These are phyloP conservation scores for Arthrobotrys iridis DNA, from an alignment of 2,329 filamentous ascomycete genomes.

Conservation along the genomic window DNA sequence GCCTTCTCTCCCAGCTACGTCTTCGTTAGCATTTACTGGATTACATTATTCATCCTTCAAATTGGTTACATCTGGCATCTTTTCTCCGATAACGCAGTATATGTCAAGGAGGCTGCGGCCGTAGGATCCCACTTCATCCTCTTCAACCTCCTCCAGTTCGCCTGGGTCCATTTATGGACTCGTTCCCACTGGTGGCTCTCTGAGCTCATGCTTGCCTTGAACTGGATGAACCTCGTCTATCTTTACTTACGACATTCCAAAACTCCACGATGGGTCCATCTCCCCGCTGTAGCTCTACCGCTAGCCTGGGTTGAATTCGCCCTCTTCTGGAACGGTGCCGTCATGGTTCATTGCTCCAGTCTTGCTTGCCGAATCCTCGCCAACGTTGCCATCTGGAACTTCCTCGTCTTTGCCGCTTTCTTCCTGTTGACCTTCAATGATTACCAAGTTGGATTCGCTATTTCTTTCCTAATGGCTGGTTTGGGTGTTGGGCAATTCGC, in stretches of 20 bases:
- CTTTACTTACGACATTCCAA: conserved; percentile 83
- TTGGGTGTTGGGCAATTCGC: conserved; percentile 74
- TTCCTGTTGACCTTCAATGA: conserved; percentile 80
- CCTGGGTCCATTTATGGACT: conserved; percentile 84
- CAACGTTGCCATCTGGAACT: conserved; percentile 88
- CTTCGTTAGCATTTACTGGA: conserved; percentile 77
- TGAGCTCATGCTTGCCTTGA: conserved; percentile 78
- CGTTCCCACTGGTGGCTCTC: conserved; percentile 78
- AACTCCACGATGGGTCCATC: conserved; percentile 78
- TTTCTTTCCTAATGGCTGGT: conserved; percentile 60
- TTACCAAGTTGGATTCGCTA: conserved; percentile 62
- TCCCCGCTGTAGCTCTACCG: conserved; percentile 78
- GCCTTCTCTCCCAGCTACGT: conserved; percentile 59
- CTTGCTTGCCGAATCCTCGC: conserved; percentile 80
- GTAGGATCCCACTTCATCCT: conserved; percentile 85
- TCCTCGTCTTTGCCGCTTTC: conserved; percentile 78
- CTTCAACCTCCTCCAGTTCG: conserved; percentile 79
- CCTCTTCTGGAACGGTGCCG: conserved; percentile 88
- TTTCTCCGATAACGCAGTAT: conserved; percentile 73
- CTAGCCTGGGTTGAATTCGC: conserved; percentile 87
- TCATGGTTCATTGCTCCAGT: conserved; percentile 76
- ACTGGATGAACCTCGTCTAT: conserved; percentile 80
- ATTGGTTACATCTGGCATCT: conserved; percentile 79
- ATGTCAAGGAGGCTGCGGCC: conserved; percentile 75
- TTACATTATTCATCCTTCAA: conserved; percentile 76